Conservation (phyloP, 2,329 filamentous ascomycete species). For the Arthrobotrys conoides region DNA sequence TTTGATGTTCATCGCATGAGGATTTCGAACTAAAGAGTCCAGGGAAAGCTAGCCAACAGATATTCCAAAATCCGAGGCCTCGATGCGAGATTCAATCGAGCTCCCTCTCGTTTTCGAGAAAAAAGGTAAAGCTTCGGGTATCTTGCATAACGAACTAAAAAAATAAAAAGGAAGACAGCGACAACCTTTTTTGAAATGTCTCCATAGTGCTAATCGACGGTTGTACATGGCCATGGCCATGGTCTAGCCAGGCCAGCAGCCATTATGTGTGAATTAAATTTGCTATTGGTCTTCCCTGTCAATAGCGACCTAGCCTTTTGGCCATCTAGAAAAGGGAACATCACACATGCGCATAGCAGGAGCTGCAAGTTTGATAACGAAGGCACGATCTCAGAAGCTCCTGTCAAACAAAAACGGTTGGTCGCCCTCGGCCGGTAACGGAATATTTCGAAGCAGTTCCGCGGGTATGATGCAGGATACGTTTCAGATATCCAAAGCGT, state of each 20-base stretch:
- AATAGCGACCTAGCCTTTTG: slow-evolving; percentile 26
- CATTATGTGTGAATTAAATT: slow-evolving; percentile 18
- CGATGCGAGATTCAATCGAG: slow-evolving; percentile 39
- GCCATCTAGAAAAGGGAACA: slow-evolving; percentile 38
- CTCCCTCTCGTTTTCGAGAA: slow-evolving; percentile 19
- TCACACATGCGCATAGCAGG: slow-evolving; percentile 38
- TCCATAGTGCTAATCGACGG: slow-evolving; percentile 11
- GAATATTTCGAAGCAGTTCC: slow-evolving; percentile 55
- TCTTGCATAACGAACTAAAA: too few relatives aligned
- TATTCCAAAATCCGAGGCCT: slow-evolving; percentile 38
- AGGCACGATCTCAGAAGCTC: slow-evolving; percentile 15
- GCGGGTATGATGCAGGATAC: slow-evolving; percentile 59
- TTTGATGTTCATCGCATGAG: slow-evolving; percentile 22
- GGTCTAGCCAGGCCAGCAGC: not conserved
- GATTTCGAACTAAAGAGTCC: slow-evolving; percentile 18
- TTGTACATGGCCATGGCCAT: not conserved
- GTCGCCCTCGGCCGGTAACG: slow-evolving; percentile 43
- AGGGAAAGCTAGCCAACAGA: slow-evolving; percentile 7
- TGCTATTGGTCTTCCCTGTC: slow-evolving; percentile 29
- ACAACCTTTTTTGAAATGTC: slow-evolving; percentile 12
- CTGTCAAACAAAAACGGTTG: slow-evolving; percentile 14
- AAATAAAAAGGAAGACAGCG: not conserved
- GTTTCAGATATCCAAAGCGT: slow-evolving; percentile 51
- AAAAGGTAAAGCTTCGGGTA: slow-evolving; percentile 53
- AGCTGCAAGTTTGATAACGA: slow-evolving; percentile 29